These are phyloP conservation scores for Acacia crassicarpa DNA, from an alignment of 306 rosid species.

Conservation along the genomic window DNA sequence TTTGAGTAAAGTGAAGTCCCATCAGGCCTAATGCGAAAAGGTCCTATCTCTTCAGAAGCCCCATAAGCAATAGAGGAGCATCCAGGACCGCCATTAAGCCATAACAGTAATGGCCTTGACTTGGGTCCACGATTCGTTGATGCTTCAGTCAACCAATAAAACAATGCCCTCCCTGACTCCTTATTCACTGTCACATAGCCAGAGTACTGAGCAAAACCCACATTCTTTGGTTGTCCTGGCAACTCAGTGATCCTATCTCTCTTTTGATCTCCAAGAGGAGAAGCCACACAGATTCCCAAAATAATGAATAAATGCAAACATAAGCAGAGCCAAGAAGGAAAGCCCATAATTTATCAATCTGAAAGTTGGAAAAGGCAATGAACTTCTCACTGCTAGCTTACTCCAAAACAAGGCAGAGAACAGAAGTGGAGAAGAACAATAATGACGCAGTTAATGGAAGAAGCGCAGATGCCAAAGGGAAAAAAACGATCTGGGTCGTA, in stretches of 20 bases:
- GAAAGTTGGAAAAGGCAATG: background rate
- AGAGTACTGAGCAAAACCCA: conserved; percentile 76
- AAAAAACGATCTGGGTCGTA: conserved; percentile 24
- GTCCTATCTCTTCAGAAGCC: conserved; percentile 93
- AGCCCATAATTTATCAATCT: conserved; percentile 45
- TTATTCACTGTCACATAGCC: conserved; percentile 87
- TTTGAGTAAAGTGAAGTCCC: conserved; percentile 80
- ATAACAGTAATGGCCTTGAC: conserved; percentile 82
- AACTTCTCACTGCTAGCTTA: conserved; percentile 14
- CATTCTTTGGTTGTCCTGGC: conserved; percentile 86
- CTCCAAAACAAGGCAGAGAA: conserved; percentile 13
- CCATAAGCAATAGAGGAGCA: conserved; percentile 98
- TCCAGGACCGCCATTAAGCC: conserved; percentile 99
- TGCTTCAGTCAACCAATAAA: conserved; percentile 89
- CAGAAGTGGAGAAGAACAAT: background rate
- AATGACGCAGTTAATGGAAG: conserved; percentile 5
- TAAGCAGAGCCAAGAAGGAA: conserved; percentile 26
- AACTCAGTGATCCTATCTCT: conserved; percentile 63
- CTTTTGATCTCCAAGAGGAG: conserved; percentile 57
- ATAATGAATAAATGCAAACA: conserved; percentile 46
- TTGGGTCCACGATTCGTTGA: conserved; percentile 55
- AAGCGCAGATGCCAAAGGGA: background rate
- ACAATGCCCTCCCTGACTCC: conserved; percentile 77
- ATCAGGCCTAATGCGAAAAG: conserved; percentile 77
- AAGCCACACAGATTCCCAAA: conserved; percentile 48